Conservation (phyloP, 192 early-diverging fungal species). For the Jimgerdemannia lactiflua region DNA sequence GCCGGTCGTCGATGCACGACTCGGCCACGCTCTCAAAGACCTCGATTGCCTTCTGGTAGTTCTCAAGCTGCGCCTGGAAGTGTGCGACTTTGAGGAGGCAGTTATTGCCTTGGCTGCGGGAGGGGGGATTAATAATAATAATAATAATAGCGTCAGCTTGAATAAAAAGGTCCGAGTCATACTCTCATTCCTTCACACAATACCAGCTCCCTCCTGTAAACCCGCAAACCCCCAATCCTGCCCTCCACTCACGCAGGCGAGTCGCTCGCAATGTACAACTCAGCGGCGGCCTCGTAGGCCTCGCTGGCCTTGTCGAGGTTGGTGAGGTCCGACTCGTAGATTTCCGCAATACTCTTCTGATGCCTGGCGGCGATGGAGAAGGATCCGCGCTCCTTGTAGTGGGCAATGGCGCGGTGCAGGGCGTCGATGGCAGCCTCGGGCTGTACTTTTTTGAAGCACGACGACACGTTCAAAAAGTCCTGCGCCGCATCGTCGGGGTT, state of each 20-base stretch:
- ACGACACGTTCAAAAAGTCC: slow-evolving; percentile 84
- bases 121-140: neutral
- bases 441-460: slow-evolving; percentile 82
- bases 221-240: neutral
- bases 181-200: too few species aligned
- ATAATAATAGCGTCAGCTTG: neutral
- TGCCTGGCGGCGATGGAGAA: slow-evolving; percentile 92
- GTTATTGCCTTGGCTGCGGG: slow-evolving; percentile 59
- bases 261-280: slow-evolving; percentile 93
- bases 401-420: slow-evolving; percentile 73
- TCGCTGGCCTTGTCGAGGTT: slow-evolving; percentile 78
- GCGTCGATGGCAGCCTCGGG: slow-evolving; percentile 70
- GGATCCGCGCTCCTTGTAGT: slow-evolving; percentile 81
- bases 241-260: slow-evolving; percentile 69
- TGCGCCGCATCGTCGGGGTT: slow-evolving; percentile 84
- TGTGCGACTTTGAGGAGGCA: slow-evolving; percentile 90
- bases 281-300: slow-evolving; percentile 88
- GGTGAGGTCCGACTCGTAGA: slow-evolving; percentile 83
- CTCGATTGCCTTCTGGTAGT: slow-evolving; percentile 87
- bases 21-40: slow-evolving; percentile 88
- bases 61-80: slow-evolving; percentile 85
- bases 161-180: neutral
- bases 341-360: slow-evolving; percentile 88
- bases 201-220: too few species aligned
- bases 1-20: slow-evolving; percentile 80